Evolutionary conservation across 805 yeast genomes (phyloP).

Genomic region (Candida maris): DNA sequence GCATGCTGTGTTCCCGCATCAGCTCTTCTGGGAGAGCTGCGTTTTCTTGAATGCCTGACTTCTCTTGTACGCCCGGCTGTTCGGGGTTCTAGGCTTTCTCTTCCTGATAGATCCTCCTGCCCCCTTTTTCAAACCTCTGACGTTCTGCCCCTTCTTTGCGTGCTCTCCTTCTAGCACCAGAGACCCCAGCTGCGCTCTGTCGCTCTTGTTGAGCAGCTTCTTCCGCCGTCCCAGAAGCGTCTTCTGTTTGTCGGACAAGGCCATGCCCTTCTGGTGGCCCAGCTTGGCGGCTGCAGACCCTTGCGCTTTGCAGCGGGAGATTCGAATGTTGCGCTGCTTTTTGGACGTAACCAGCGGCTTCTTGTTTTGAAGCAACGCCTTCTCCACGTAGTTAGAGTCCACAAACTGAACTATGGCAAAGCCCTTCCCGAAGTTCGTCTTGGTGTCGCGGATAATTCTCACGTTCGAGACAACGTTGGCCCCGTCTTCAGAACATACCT

Average conservation of each 20-base stretch:
- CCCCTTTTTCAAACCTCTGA: conserved; percentile 59
- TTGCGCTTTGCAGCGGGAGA: conserved; percentile 64
- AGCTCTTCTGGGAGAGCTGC: conserved; percentile 3
- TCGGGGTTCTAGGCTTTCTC: conserved; percentile 58
- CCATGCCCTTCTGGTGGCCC: conserved; percentile 14
- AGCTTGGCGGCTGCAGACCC: conserved; percentile 17
- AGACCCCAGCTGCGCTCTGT: conserved; percentile 64
- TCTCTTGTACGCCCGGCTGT: conserved; percentile 47
- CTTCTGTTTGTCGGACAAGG: conserved; percentile 58
- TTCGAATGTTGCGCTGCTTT: conserved; percentile 64
- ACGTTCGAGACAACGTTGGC: conserved; percentile 68
- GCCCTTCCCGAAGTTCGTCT: conserved; percentile 95
- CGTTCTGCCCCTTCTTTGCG: conserved; percentile 63
- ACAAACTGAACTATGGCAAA: conserved; percentile 92
- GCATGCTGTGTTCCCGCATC: no score
- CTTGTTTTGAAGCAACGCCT: conserved; percentile 75
- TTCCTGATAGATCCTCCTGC: conserved; percentile 37
- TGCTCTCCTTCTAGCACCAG: conserved; percentile 69
- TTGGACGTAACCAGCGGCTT: conserved; percentile 46
- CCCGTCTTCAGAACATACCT: conserved; percentile 40
- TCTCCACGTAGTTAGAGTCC: conserved; percentile 67
- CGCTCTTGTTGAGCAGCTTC: conserved; percentile 73
- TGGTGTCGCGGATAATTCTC: conserved; percentile 85
- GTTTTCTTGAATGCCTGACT: conserved; percentile 34
- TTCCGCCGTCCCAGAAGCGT: conserved; percentile 79